A percentile compares a stretch with the other conserved stretches of the same genome.
These are phyloP conservation scores for Aphanocladium album DNA, from an alignment of 2,329 filamentous ascomycete genomes.

Conservation along the genomic window DNA sequence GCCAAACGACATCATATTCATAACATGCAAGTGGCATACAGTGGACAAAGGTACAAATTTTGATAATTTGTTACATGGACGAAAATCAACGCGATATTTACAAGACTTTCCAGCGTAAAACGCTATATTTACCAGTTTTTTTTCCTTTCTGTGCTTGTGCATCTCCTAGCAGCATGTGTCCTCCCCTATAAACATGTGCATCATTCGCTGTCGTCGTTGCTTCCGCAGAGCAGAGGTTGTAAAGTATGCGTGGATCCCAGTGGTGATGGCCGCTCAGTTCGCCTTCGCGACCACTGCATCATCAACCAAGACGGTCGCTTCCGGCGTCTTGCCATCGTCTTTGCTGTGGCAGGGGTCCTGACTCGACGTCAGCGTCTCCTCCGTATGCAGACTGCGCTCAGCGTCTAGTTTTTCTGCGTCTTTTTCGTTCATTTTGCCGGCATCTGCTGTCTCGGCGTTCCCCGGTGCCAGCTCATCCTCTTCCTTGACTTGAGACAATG, in stretches of 20 bases:
- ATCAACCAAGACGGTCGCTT: background rate
- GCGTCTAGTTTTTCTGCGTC: conserved; percentile 9
- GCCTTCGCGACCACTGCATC: background rate
- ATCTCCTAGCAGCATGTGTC: background rate
- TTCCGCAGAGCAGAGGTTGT: too few species aligned
- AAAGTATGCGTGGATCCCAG: background rate
- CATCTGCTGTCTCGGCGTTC: conserved; percentile 20
- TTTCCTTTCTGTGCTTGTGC: background rate
- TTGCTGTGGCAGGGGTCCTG: background rate
- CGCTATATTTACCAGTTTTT: background rate
- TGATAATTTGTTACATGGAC: background rate
- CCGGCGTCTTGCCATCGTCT: background rate
- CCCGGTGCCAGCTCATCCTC: conserved; percentile 29
- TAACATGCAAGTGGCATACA: background rate
- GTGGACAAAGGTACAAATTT: background rate
- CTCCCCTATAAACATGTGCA: background rate
- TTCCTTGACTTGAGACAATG: conserved; percentile 34
- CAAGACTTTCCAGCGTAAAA: background rate
- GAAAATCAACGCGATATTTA: conserved; percentile 2
- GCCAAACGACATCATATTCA: background rate
- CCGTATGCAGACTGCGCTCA: background rate
- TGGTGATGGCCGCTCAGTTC: background rate
- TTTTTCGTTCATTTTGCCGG: background rate
- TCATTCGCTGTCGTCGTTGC: background rate
- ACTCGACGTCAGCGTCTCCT: background rate